These are phyloP conservation scores for Adansonia madagascariensis DNA, from an alignment of 441 rosid species.

Conservation along the genomic window DNA sequence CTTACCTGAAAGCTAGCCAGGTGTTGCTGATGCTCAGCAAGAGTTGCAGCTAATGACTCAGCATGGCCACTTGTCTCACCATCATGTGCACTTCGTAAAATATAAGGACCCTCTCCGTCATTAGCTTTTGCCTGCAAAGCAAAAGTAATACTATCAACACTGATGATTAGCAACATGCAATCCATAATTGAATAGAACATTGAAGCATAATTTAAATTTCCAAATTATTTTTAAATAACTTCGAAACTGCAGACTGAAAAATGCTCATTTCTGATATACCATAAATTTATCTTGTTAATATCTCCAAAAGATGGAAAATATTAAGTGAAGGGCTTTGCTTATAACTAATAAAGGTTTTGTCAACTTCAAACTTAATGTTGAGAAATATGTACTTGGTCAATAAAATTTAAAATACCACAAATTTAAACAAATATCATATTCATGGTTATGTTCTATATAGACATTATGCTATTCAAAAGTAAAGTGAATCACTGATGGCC, in stretches of 20 bases:
- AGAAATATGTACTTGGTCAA: not conserved
- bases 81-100: slow-evolving; percentile 70
- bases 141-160: slow-evolving; percentile 23
- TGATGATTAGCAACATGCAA: slow-evolving; percentile 18
- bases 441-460: slow-evolving; percentile 8
- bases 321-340: not conserved
- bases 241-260: not conserved
- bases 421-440: not conserved
- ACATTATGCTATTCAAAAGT: not conserved
- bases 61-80: slow-evolving; percentile 86
- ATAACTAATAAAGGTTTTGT: not conserved
- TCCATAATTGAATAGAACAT: slow-evolving; percentile 13
- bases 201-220: not conserved
- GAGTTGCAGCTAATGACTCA: slow-evolving; percentile 89
- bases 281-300: slow-evolving; percentile 3
- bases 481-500: not conserved
- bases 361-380: slow-evolving; percentile 5
- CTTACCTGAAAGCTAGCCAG: slow-evolving; percentile 96
- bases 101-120: slow-evolving; percentile 97
- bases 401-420: not conserved
- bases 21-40: slow-evolving; percentile 97
- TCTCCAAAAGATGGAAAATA: not conserved
- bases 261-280: not conserved
- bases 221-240: not conserved
- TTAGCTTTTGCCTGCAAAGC: slow-evolving; percentile 86